A percentile compares a stretch with the other conserved stretches of the same genome.
Evolutionary conservation across 2,329 filamentous ascomycete species (phyloP).

Genomic region (Diplocarpon rosae): DNA sequence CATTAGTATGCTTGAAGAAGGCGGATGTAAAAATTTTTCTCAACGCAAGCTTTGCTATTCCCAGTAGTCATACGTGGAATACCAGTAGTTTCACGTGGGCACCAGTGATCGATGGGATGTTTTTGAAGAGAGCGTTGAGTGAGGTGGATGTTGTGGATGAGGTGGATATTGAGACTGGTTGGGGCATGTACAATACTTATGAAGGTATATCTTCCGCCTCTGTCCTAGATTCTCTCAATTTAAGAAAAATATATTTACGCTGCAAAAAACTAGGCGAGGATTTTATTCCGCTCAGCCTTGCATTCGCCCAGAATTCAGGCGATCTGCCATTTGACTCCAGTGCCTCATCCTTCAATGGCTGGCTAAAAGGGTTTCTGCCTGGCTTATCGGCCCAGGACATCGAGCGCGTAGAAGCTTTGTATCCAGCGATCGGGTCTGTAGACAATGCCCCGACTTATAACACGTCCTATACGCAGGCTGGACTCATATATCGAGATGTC

Average conservation of each 20-base stretch:
- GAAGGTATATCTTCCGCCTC: slow-evolving; percentile 28
- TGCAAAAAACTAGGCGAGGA: too few species aligned
- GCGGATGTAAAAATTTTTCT: slow-evolving; percentile 28
- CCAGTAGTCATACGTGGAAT: slow-evolving; percentile 38
- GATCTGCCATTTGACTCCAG: slow-evolving; percentile 39
- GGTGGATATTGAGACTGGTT: slow-evolving; percentile 36
- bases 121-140: slow-evolving; percentile 38
- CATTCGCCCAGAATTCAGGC: too few species aligned
- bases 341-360: slow-evolving; percentile 36
- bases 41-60: slow-evolving; percentile 39
- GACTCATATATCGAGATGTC: slow-evolving; percentile 45
- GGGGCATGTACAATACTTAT: slow-evolving; percentile 50
- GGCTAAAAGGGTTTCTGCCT: slow-evolving; percentile 45
- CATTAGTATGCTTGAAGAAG: too few species aligned
- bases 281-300: too few species aligned
- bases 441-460: too few species aligned
- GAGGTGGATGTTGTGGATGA: slow-evolving; percentile 30
- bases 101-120: slow-evolving; percentile 46
- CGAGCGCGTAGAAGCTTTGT: slow-evolving; percentile 30
- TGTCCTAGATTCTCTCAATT: too few species aligned
- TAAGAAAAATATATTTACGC: too few species aligned
- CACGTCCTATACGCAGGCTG: slow-evolving; percentile 35
- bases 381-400: slow-evolving; percentile 32
- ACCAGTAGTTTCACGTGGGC: slow-evolving; percentile 48
- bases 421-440: too few species aligned